A percentile compares a stretch with the other conserved stretches of the same genome.
These are phyloP conservation scores for Mimosa pudica DNA, from an alignment of 306 rosid species.

Conservation along the genomic window DNA sequence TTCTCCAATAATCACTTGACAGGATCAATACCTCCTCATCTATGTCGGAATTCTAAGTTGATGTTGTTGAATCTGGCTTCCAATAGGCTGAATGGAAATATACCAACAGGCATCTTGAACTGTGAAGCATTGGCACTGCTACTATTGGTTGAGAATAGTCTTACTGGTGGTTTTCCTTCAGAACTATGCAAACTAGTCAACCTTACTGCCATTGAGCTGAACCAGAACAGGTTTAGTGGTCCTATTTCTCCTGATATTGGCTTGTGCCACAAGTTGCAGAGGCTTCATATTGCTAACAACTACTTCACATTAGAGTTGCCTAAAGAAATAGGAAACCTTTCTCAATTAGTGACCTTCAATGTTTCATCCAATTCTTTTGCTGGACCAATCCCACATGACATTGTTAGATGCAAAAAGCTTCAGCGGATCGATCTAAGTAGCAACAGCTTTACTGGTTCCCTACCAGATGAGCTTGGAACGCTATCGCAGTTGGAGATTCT, in stretches of 20 bases:
- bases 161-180: slow-evolving; percentile 80
- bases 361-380: slow-evolving; percentile 71
- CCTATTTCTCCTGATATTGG: slow-evolving; percentile 66
- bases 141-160: slow-evolving; percentile 62
- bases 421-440: slow-evolving; percentile 90
- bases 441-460: slow-evolving; percentile 60
- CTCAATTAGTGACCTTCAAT: slow-evolving; percentile 85
- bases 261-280: slow-evolving; percentile 71
- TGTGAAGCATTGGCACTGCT: slow-evolving; percentile 69
- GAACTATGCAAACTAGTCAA: slow-evolving; percentile 73
- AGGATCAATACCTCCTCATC: slow-evolving; percentile 75
- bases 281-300: slow-evolving; percentile 87
- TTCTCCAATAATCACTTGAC: slow-evolving; percentile 69
- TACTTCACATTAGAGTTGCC: slow-evolving; percentile 76
- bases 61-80: slow-evolving; percentile 68
- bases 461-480: slow-evolving; percentile 78
- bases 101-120: slow-evolving; percentile 66
- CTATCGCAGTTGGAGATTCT: slow-evolving; percentile 85
- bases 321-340: slow-evolving; percentile 77
- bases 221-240: slow-evolving; percentile 76
- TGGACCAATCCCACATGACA: slow-evolving; percentile 66
- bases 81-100: slow-evolving; percentile 66
- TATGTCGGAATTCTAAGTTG: slow-evolving; percentile 66
- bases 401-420: slow-evolving; percentile 70
- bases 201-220: slow-evolving; percentile 75